Conservation (phyloP, 345 rosid genomes). For the Eucalyptus tenuipes region DNA sequence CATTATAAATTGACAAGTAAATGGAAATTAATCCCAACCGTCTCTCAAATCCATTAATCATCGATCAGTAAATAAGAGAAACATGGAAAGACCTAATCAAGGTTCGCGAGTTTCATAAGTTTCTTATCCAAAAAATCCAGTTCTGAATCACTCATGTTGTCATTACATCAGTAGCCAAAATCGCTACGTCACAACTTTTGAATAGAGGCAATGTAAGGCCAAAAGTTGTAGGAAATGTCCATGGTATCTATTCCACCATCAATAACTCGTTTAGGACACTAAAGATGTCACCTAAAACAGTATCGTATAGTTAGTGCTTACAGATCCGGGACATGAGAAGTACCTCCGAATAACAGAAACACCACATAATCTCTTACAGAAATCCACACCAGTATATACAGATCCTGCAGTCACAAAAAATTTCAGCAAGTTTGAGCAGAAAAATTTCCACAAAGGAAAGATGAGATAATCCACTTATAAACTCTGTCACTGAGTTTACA, state of each 20-base stretch:
- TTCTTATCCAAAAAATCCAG: neutral
- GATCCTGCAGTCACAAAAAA: conserved; percentile 47
- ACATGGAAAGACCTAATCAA: neutral
- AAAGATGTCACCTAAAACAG: neutral
- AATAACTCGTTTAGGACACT: neutral
- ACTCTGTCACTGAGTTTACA: neutral
- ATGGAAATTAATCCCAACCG: neutral
- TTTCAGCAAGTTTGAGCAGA: neutral
- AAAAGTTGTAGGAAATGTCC: neutral
- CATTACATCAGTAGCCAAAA: neutral
- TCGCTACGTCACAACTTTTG: neutral
- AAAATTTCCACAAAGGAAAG: neutral
- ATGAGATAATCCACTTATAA: neutral
- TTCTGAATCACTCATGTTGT: neutral
- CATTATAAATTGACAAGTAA: neutral
- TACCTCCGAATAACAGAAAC: conserved; percentile 98
- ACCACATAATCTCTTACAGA: conserved; percentile 96
- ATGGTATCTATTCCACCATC: neutral
- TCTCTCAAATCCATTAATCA: neutral
- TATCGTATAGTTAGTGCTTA: neutral
- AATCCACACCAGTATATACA: conserved; percentile 95
- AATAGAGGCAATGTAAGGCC: neutral
- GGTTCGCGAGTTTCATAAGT: neutral
- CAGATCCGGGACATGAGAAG: neutral
- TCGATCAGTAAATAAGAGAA: neutral